These are phyloP conservation scores for Gastrodia elata DNA, from an alignment of 106 monocot species.

Conservation along the genomic window DNA sequence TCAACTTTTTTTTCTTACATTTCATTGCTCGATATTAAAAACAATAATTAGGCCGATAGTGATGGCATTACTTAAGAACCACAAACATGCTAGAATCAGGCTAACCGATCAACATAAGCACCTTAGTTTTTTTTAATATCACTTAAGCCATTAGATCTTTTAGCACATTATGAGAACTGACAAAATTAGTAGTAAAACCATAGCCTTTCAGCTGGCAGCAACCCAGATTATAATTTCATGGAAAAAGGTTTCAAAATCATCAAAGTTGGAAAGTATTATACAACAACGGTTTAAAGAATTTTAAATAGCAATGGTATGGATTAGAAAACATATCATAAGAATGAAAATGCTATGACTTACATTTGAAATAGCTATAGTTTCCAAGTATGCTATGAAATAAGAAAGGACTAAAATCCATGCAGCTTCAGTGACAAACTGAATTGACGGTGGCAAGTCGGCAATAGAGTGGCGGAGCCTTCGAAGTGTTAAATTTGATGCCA, in stretches of 20 bases:
- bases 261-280: not conserved
- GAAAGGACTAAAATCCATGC: slow-evolving; percentile 75
- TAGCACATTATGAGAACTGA: not conserved
- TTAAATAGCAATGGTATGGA: not conserved
- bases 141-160: not conserved
- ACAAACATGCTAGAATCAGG: not conserved
- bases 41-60: not conserved
- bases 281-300: not conserved
- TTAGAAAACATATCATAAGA: slow-evolving; percentile 6
- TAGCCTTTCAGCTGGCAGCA: not conserved
- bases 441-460: slow-evolving; percentile 47
- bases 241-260: slow-evolving; percentile 1
- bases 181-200: not conserved
- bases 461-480: slow-evolving; percentile 64
- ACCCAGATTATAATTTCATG: not conserved
- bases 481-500: slow-evolving; percentile 74
- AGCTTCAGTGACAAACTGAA: slow-evolving; percentile 50
- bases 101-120: not conserved
- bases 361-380: slow-evolving; percentile 90
- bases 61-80: not conserved
- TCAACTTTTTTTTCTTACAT: not conserved
- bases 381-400: slow-evolving; percentile 95
- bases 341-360: slow-evolving; percentile 35
- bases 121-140: not conserved
- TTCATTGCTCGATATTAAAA: not conserved